Base-by-base conservation (phyloP, 1,139 yeast genomes). In the Debaryomyces singareniensis region DNA sequence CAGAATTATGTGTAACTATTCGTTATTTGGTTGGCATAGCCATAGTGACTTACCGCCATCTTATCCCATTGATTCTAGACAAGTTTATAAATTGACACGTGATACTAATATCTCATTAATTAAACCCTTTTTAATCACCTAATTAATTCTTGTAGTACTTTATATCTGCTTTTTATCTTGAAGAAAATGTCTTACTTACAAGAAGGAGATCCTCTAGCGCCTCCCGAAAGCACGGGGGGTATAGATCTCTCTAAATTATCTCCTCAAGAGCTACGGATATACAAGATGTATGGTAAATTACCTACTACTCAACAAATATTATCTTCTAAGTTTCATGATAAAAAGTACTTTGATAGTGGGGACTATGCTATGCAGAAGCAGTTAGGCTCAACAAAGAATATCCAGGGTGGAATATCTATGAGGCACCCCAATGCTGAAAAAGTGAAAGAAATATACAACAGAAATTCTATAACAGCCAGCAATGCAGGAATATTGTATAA, bases 301-400 rank as follows among this genome's bases (percentile, higher is more conserved):
- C 98, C 98, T 26, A 75, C 91, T 23, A 79, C 82, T 33, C 83
- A 83, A 36, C 96, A 89, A 41, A 67, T 91, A 23, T 70, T 91
- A 37, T 72, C 84, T 34, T 76, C 82, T 42, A 86, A 85, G 54
- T 62, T 82, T 43, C 81, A 81, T 53, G 97, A 91, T 45, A 78
- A 96, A 47, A 87, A 87, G 59, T 91, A 82, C 58, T 93, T 91
- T 51, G 99, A 91, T 49, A 84, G 95, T 37, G 98, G 98, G 14
- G 99, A 91, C 58, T 91, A 93, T 53, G 97, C 97, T 15, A 75
- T 91, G 75, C 86, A 85, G 42, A 81, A 87, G 35, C 71, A 66
- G 40, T 43, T 61, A 32, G 67, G 65, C 1, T 51, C 51, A n/a
- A 45, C 45, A 24, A 56, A 56, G 30, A 45, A 50, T 6, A 43